These are phyloP conservation scores for Allium cepa DNA, from an alignment of 106 monocot genomes.

Conservation along the genomic window DNA sequence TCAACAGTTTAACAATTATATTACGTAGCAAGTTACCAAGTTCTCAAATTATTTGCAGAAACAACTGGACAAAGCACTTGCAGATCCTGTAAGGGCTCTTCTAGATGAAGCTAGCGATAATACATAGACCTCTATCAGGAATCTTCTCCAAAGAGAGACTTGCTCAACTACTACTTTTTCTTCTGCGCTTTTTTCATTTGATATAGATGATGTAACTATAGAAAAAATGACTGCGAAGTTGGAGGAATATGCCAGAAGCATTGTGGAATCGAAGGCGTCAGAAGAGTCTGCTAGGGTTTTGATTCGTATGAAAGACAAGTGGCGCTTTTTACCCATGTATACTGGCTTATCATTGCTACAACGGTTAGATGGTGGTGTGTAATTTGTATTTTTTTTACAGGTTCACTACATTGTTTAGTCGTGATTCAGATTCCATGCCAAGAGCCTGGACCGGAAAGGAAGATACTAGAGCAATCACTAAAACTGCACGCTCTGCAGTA, in stretches of 20 bases:
- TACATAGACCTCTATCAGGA: constrained; percentile 74
- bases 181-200: constrained; percentile 57
- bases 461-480: constrained; percentile 86
- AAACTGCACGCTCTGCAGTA: constrained; percentile 82
- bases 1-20: background rate
- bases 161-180: constrained; percentile 40
- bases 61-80: constrained; percentile 53
- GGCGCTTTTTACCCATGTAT: background rate
- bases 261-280: constrained; percentile 81
- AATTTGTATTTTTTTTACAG: constrained; percentile 21
- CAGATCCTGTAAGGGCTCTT: constrained; percentile 83
- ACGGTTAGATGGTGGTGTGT: too few species aligned
- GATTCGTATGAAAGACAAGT: constrained; percentile 97
- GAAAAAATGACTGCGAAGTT: constrained; percentile 63
- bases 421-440: constrained; percentile 87
- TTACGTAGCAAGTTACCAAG: background rate
- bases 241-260: constrained; percentile 55
- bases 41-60: constrained; percentile 27
- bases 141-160: constrained; percentile 72
- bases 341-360: too few species aligned
- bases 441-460: constrained; percentile 92
- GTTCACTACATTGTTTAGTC: constrained; percentile 82
- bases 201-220: constrained; percentile 51
- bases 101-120: constrained; percentile 75
- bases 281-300: constrained; percentile 84